phyloP scores from a whole-genome alignment of 352 stramenopile species.

The Pythium brassicae region DNA sequence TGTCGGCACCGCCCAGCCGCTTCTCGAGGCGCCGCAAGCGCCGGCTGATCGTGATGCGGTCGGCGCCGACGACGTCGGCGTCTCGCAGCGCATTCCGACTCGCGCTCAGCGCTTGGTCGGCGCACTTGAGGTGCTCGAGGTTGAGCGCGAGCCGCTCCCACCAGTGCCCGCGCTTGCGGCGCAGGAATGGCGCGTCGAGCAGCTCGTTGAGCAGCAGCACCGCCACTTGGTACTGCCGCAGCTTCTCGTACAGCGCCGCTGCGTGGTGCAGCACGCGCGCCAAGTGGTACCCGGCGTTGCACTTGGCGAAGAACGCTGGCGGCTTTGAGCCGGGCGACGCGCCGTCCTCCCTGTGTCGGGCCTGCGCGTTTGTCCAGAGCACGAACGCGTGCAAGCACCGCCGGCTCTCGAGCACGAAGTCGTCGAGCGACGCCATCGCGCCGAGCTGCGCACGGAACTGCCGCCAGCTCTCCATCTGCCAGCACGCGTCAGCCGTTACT shows the following conservation, averaged over 20 bases:
- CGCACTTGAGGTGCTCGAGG: slow-evolving; percentile 65
- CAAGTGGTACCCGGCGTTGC: slow-evolving; percentile 66
- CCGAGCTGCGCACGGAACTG: slow-evolving; percentile 41
- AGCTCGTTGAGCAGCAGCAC: slow-evolving; percentile 64
- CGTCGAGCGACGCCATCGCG: slow-evolving; percentile 48
- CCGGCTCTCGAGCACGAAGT: slow-evolving; percentile 47
- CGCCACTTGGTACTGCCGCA: slow-evolving; percentile 66
- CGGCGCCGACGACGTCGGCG: slow-evolving; percentile 42
- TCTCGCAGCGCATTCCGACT: slow-evolving; percentile 59
- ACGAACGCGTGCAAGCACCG: slow-evolving; percentile 42
- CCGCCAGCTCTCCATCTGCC: slow-evolving; percentile 48
- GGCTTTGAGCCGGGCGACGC: not conserved
- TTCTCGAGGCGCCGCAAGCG: slow-evolving; percentile 44
- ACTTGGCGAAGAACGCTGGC: slow-evolving; percentile 55
- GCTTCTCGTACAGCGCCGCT: slow-evolving; percentile 68
- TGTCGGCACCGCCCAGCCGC: slow-evolving; percentile 1
- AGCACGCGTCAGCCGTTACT: slow-evolving; percentile 11
- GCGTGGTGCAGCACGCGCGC: slow-evolving; percentile 54
- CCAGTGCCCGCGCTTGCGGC: slow-evolving; percentile 66
- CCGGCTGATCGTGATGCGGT: slow-evolving; percentile 51
- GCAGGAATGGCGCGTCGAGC: slow-evolving; percentile 43
- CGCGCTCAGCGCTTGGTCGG: slow-evolving; percentile 35
- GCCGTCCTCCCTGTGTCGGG: not conserved
- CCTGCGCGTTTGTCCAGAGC: slow-evolving; percentile 26
- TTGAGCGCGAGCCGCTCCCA: slow-evolving; percentile 75